Evolutionary conservation across 2,329 filamentous ascomycete species (phyloP).

Genomic region (Leptographium wingfieldii): DNA sequence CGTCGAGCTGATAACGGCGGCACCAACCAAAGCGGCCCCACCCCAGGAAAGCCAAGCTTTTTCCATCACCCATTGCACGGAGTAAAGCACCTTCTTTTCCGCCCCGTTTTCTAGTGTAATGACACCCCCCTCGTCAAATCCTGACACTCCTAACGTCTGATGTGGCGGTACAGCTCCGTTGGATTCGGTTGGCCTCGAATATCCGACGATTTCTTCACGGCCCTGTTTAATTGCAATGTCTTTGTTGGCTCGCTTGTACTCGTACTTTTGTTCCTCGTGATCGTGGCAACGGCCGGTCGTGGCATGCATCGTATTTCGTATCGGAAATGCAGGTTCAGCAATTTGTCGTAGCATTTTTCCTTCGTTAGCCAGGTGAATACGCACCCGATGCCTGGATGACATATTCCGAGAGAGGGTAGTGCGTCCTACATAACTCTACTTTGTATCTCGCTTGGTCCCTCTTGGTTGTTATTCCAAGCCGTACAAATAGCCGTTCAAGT

Average conservation of each 20-base stretch:
- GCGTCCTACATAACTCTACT: neutral
- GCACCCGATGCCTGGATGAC: no score
- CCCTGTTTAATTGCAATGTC: no score
- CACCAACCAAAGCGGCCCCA: neutral
- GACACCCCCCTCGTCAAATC: neutral
- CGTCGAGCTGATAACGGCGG: neutral
- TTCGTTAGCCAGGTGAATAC: neutral
- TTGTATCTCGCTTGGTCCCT: neutral
- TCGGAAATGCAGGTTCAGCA: no score
- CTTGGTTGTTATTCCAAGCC: neutral
- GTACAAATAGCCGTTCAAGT: neutral
- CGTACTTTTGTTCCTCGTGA: no score
- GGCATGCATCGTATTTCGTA: no score
- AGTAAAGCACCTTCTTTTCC: neutral
- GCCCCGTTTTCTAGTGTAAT: neutral
- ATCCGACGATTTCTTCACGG: no score
- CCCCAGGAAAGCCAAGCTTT: constrained; percentile 6
- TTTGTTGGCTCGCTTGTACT: no score
- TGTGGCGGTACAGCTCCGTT: neutral
- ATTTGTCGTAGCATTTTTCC: no score
- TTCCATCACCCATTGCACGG: neutral
- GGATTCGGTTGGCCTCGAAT: neutral
- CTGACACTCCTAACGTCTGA: neutral
- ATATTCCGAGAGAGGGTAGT: no score
- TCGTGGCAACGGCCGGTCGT: no score